Conservation (phyloP, 2,329 filamentous ascomycete genomes). For the Xylaria sp. region DNA sequence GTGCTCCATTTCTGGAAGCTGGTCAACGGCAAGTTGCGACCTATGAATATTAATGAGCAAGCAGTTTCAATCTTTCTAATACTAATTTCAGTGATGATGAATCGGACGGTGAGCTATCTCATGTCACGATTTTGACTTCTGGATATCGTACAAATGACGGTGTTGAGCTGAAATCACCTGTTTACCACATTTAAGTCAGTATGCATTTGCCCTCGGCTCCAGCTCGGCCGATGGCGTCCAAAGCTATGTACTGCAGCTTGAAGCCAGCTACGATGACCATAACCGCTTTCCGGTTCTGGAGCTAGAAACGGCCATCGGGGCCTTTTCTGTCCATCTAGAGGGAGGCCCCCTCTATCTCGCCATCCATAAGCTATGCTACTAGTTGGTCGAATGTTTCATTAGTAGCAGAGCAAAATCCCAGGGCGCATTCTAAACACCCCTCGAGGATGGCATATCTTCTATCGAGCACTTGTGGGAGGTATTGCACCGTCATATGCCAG, state of each 20-base stretch:
- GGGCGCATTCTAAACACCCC: background rate
- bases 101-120: background rate
- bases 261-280: background rate
- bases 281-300: background rate
- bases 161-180: background rate
- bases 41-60: background rate
- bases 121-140: background rate
- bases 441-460: background rate
- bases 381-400: background rate
- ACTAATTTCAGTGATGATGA: background rate
- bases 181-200: background rate
- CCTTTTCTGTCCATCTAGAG: background rate
- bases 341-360: background rate
- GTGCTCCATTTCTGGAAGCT: background rate
- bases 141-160: background rate
- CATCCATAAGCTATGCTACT: background rate
- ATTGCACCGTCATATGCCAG: background rate
- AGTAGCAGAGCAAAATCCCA: background rate
- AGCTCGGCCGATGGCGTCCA: background rate
- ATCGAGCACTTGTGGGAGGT: background rate
- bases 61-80: background rate
- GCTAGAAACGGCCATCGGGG: background rate
- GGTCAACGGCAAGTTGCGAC: background rate
- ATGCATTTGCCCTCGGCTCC: background rate
- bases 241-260: background rate